phyloP scores from a whole-genome alignment of 2,329 filamentous ascomycete species.

The Botrytis cinerea region DNA sequence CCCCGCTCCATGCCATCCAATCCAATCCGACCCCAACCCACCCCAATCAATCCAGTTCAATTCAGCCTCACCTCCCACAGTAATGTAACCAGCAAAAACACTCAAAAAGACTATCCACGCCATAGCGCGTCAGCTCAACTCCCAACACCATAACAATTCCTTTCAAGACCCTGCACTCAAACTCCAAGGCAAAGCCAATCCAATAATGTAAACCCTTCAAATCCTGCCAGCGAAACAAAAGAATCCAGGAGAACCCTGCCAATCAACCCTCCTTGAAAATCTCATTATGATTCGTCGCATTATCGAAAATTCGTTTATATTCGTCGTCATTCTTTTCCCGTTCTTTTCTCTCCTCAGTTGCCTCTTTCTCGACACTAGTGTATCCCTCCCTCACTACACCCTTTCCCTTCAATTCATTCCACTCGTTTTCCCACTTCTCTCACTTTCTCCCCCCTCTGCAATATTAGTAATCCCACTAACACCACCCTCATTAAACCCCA shows the following conservation, averaged over 20 bases:
- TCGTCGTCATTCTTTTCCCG: background rate
- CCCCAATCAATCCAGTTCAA: background rate
- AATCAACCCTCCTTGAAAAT: background rate
- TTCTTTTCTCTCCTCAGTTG: background rate
- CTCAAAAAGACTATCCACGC: background rate
- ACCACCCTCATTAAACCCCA: conserved; percentile 37
- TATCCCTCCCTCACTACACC: background rate
- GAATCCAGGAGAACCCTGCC: background rate
- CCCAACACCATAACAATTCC: background rate
- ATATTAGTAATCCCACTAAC: conserved; percentile 38
- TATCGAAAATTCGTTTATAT: conserved; percentile 3
- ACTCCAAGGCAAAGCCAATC: background rate
- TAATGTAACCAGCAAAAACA: background rate
- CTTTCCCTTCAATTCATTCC: background rate
- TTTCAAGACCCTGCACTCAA: background rate
- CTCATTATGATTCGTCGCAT: conserved; percentile 1
- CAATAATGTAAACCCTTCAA: background rate
- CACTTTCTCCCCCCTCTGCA: conserved; percentile 28
- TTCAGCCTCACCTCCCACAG: background rate
- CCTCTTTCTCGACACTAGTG: background rate
- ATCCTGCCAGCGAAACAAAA: background rate
- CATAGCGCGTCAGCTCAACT: background rate
- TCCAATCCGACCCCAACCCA: background rate
- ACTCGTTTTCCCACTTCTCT: background rate
- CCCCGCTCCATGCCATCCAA: background rate